Evolutionary conservation across 768 basidiomycete genomes (phyloP), one percentile per base, ranked within the genome.

Genomic region (Amanita fuliginea): DNA sequence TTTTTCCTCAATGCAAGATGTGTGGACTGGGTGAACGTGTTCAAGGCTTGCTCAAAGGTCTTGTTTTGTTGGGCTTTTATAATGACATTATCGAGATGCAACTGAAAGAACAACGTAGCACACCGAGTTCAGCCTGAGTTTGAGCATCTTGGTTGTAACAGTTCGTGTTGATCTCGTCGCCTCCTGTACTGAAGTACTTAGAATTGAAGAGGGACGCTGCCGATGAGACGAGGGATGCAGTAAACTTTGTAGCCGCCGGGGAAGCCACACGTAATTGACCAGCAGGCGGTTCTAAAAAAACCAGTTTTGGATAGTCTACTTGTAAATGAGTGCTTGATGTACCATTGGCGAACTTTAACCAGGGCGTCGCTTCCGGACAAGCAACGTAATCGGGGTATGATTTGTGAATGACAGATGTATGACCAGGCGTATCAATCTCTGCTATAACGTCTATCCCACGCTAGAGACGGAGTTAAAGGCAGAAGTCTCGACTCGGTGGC

Each of bases 381-480:
- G 88, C 88, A 35, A 94, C 64, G 49, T 79, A 76, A 24, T 91
- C 83, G 0, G 91, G 89, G 58, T 84, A 74, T 0, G 83, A 67
- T n/a, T 71, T 57, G 1, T 69, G 72, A 35, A 93, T 82, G 41
- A 73, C 66, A 1, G 83, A 69, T 1, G 88, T 89, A 60, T 93
- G 91, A 0, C 90, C 91, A 0, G 90, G 91, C 3, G 80, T 86
- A 63, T 92, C 90, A 42, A 92, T 75, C 66, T 92, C 81, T 67
- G 57, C 74, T 44, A 88, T 59, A 6, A 90, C 76, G 44, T 89
- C 85, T 42, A 91, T 84, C 5, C 87, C 88, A 11, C 77, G 76
- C 83, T 81, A 49, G 19, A 11, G 22, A 35, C 14, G 13, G 6
- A 6, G 9, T 42, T 32, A 33, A n/a, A 18, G 11, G 32, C 2